Percentiles rank a stretch among this genome's conserved stretches.
phyloP scores from a whole-genome alignment of 116 monocot species.

The Cymodocea nodosa region DNA sequence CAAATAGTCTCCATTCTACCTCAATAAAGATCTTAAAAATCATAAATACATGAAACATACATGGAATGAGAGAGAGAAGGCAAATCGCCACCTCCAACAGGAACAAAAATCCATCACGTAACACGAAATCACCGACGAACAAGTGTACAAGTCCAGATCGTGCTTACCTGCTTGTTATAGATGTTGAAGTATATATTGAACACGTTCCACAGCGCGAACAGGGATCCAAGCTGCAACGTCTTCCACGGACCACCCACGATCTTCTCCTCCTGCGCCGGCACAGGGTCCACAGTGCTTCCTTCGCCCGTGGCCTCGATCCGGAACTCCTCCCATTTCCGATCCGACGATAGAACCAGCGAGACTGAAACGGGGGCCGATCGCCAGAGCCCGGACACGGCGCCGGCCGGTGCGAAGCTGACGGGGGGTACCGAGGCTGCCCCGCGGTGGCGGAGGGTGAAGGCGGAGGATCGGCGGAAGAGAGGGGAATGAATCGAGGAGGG shows the following conservation, averaged over 20 bases:
- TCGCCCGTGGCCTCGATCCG: conserved; percentile 2
- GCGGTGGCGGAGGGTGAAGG: neutral
- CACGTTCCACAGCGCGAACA: conserved; percentile 88
- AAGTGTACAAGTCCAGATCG: neutral
- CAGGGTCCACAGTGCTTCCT: neutral
- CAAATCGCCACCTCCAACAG: neutral
- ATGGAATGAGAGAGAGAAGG: neutral
- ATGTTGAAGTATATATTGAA: conserved; percentile 99
- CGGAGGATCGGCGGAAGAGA: neutral
- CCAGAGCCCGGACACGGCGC: no score
- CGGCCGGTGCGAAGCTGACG: no score
- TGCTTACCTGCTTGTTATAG: conserved; percentile 75
- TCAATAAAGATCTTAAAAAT: no score
- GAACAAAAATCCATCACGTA: no score
- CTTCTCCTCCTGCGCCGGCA: neutral
- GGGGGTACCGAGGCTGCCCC: neutral
- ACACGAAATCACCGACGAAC: no score
- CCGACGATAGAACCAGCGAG: no score
- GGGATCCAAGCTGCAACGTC: conserved; percentile 68
- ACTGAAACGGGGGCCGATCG: no score
- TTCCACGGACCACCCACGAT: conserved; percentile 8
- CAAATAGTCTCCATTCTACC: no score
- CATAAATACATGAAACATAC: no score
- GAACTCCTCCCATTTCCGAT: conserved; percentile 1
- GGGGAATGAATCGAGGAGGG: neutral